These are phyloP conservation scores for Podospora australis DNA, from an alignment of 495 filamentous ascomycete genomes.

Conservation along the genomic window DNA sequence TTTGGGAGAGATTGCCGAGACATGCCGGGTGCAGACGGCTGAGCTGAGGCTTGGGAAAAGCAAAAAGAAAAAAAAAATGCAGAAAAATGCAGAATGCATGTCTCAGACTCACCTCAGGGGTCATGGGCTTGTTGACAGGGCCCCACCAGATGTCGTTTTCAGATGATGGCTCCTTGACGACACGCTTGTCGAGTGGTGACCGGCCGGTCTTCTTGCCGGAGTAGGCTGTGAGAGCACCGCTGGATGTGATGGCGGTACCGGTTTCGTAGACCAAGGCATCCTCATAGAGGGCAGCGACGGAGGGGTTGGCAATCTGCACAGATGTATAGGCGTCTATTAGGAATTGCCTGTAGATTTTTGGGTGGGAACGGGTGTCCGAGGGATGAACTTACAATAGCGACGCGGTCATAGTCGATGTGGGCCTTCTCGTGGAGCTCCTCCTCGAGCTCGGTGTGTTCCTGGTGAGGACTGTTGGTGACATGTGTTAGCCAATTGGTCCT, in stretches of 20 bases:
- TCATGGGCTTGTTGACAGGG: constrained; percentile 98
- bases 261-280: constrained; percentile 99
- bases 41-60: neutral
- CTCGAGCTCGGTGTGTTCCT: constrained; percentile 88
- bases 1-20: too few relatives aligned
- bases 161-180: constrained; percentile 86
- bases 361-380: too few relatives aligned
- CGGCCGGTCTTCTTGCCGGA: constrained; percentile 97
- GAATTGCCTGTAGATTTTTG: neutral
- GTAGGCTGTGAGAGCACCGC: constrained; percentile 91
- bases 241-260: constrained; percentile 92
- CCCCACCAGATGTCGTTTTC: constrained; percentile 83
- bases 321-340: constrained; percentile 6
- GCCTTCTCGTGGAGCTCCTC: constrained; percentile 97
- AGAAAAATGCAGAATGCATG: constrained; percentile 3
- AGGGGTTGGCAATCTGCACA: constrained; percentile 87
- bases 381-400: too few relatives aligned
- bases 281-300: constrained; percentile 91
- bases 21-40: constrained; percentile 1
- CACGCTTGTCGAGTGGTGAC: constrained; percentile 92
- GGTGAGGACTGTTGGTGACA: constrained; percentile 52
- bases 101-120: constrained; percentile 74
- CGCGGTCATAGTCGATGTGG: constrained; percentile 98
- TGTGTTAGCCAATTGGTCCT: constrained; percentile 6
- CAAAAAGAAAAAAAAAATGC: neutral